phyloP scores from a whole-genome alignment of 139 green algal genomes.

The Chlamydomonas asymmetrica region DNA sequence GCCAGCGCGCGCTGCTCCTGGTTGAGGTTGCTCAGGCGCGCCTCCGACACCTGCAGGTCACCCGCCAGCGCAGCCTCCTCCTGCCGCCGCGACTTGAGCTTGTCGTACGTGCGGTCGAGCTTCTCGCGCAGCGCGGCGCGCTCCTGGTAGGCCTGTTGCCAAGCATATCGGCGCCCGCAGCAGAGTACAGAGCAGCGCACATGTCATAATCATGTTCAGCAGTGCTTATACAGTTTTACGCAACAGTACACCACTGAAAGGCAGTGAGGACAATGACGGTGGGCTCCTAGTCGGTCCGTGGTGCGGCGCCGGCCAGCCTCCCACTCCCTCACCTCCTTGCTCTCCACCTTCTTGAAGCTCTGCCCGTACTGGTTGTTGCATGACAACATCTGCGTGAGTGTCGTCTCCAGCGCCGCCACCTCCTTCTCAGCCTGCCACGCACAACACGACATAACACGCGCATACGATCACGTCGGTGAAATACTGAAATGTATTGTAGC shows the following conservation, averaged over 20 bases:
- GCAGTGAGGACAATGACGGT: no score
- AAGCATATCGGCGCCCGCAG: no score
- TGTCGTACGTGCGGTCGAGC: conserved; percentile 68
- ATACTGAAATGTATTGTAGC: no score
- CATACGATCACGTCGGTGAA: no score
- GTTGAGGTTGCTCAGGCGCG: conserved; percentile 29
- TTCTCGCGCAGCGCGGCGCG: conserved; percentile 47
- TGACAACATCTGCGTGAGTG: conserved; percentile 61
- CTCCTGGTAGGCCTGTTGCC: conserved; percentile 44
- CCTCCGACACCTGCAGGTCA: conserved; percentile 41
- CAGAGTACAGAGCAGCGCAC: conserved; percentile 6
- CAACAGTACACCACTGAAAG: no score
- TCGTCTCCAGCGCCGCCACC: conserved; percentile 69
- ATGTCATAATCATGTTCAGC: no score
- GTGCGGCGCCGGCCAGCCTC: neutral
- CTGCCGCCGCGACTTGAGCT: conserved; percentile 57
- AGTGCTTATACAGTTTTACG: no score
- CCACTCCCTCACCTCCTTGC: conserved; percentile 5
- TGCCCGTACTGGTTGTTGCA: conserved; percentile 59
- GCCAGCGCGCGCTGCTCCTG: conserved; percentile 44
- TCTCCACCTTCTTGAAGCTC: conserved; percentile 52
- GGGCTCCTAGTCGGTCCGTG: neutral
- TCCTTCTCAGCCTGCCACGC: conserved; percentile 54
- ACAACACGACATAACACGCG: conserved; percentile 9
- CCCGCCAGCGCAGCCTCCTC: conserved; percentile 33